phyloP scores from a whole-genome alignment of 1,284 basidiomycete genomes.

The Pisolithus thermaeus region DNA sequence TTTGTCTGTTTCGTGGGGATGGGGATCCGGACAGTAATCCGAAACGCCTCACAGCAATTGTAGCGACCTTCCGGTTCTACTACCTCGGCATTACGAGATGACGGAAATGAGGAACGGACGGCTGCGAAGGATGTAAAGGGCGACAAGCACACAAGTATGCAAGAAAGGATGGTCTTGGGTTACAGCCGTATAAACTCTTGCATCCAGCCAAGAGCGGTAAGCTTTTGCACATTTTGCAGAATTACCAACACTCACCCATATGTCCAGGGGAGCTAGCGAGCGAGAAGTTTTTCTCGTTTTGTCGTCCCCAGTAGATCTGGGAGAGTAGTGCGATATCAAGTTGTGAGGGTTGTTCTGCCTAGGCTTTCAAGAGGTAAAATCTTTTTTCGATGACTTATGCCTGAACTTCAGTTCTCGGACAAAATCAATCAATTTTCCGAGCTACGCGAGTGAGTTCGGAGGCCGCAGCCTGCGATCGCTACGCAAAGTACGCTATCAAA shows the following conservation, averaged over 20 bases:
- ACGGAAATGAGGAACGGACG: too few relatives aligned
- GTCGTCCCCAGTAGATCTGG: constrained; percentile 66
- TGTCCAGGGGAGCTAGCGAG: background rate
- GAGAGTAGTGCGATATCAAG: constrained; percentile 58
- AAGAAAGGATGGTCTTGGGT: constrained; percentile 13
- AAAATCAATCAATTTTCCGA: constrained; percentile 34
- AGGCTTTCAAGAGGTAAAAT: too few relatives aligned
- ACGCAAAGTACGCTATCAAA: constrained; percentile 4
- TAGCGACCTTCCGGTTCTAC: too few relatives aligned
- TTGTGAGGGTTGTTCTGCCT: constrained; percentile 19
- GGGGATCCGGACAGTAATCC: too few relatives aligned
- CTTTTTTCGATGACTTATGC: background rate
- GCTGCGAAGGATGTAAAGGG: constrained; percentile 1
- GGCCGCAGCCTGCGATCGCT: constrained; percentile 6
- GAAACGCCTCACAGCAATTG: too few relatives aligned
- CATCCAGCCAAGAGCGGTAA: constrained; percentile 6
- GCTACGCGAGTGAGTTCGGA: constrained; percentile 24
- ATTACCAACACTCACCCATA: too few relatives aligned
- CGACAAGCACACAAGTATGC: background rate
- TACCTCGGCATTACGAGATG: background rate
- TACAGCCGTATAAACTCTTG: constrained; percentile 23
- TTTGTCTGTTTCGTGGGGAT: constrained; percentile 48
- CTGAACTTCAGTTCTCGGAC: constrained; percentile 24
- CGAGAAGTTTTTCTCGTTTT: constrained; percentile 63
- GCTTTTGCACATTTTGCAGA: too few relatives aligned